Conservation (phyloP, 1,139 yeast species). For the Meyerozyma sp. region DNA sequence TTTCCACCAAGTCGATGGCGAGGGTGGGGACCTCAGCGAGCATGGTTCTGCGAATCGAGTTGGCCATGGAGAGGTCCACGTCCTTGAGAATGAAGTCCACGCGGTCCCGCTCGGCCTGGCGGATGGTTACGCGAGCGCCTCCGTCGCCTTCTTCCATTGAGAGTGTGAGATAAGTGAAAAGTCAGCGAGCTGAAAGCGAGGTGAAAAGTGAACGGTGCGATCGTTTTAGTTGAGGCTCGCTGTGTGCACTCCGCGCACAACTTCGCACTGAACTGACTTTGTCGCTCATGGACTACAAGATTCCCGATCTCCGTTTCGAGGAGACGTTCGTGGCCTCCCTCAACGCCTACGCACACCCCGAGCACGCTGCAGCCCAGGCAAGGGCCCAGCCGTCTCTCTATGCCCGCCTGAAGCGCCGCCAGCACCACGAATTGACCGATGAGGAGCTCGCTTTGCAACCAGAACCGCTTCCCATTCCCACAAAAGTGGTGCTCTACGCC, state of each 20-base stretch:
- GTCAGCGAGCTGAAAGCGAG: too few relatives aligned
- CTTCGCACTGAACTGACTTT: too few relatives aligned
- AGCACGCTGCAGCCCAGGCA: not conserved
- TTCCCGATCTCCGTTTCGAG: slow-evolving; percentile 69
- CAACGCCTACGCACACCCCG: slow-evolving; percentile 22
- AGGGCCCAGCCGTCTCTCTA: not conserved
- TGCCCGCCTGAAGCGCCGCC: not conserved
- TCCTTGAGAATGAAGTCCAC: slow-evolving; percentile 87
- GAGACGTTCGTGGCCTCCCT: slow-evolving; percentile 52
- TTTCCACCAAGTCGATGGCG: slow-evolving; percentile 94
- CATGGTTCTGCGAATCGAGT: slow-evolving; percentile 87
- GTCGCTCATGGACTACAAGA: slow-evolving; percentile 7
- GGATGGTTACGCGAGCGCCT: slow-evolving; percentile 80
- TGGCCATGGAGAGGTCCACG: slow-evolving; percentile 87
- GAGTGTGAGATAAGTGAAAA: slow-evolving; percentile 16
- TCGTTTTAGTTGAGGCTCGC: not conserved
- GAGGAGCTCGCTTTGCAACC: slow-evolving; percentile 22
- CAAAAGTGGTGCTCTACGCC: slow-evolving; percentile 47
- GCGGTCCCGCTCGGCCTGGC: slow-evolving; percentile 77
- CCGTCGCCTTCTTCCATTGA: slow-evolving; percentile 21
- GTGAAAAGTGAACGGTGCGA: too few relatives aligned
- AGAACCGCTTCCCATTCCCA: slow-evolving; percentile 33
- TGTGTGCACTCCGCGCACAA: too few relatives aligned
- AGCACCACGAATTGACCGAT: slow-evolving; percentile 14
- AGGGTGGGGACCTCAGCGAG: slow-evolving; percentile 93